Percentiles rank a stretch among this genome's conserved stretches.
Evolutionary conservation across 257 asterid species (phyloP).

Genomic region (Datura wrightii): DNA sequence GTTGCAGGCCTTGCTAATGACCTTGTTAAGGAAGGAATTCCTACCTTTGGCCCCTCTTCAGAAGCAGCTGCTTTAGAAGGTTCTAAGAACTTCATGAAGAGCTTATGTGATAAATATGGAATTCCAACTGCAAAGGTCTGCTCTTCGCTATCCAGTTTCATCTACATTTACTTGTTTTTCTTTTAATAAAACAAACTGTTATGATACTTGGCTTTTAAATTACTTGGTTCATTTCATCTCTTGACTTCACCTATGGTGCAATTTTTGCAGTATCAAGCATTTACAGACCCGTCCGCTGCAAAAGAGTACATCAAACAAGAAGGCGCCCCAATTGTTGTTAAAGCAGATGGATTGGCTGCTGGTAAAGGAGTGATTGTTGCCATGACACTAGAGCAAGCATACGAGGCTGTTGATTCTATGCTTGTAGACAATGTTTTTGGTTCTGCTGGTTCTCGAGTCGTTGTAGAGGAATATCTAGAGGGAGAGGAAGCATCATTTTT

Average conservation of each 20-base stretch:
- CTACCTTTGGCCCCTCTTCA: constrained; percentile 89
- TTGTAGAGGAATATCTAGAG: constrained; percentile 85
- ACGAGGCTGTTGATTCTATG: constrained; percentile 88
- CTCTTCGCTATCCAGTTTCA: not conserved
- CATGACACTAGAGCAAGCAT: constrained; percentile 76
- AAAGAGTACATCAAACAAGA: constrained; percentile 73
- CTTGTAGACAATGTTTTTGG: constrained; percentile 83
- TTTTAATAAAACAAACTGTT: not conserved
- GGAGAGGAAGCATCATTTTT: constrained; percentile 97
- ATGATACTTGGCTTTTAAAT: not conserved
- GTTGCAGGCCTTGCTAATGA: constrained; percentile 93
- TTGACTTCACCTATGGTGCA: not conserved
- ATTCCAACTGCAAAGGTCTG: constrained; percentile 94
- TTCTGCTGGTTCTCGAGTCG: constrained; percentile 75
- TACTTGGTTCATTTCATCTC: not conserved
- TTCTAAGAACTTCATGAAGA: constrained; percentile 91
- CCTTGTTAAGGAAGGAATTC: constrained; percentile 86
- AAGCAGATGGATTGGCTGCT: constrained; percentile 96
- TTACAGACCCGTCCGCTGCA: constrained; percentile 69
- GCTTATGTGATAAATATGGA: constrained; percentile 80
- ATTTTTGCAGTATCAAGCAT: constrained; percentile 74
- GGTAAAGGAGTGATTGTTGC: constrained; percentile 97
- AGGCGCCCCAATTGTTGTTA: constrained; percentile 87
- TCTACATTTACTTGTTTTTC: not conserved
- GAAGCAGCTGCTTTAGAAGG: constrained; percentile 98